Evolutionary conservation across 1,139 yeast genomes (phyloP), one percentile per base, ranked within the genome.

Genomic region (Pichia sp.): DNA sequence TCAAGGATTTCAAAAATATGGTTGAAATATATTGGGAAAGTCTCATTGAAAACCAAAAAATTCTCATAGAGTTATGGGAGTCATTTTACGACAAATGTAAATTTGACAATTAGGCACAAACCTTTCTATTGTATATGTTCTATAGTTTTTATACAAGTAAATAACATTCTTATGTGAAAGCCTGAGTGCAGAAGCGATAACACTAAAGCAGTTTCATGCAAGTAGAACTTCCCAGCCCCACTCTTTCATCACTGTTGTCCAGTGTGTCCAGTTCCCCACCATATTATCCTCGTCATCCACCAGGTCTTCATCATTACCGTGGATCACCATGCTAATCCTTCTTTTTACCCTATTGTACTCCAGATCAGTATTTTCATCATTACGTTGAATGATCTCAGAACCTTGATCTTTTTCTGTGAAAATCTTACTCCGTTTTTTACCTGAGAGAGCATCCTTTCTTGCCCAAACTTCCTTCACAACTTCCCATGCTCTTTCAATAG

Each of bases 11-110:
- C 69, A 79, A 96, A 63, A 87, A 88, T 63, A 80, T 91, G 57
- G 89, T 93, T 54, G 99, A 93, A 69, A 84, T 91, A 22, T 91
- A 83, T 62, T 78, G 95, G 64, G 99, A 95, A 68, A 82, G 95
- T 54, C 82, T 95, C 23, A 87, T 91, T 48, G 99, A 93, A 69
- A 79, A 93, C 18, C 99, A 93, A 67, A 95, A 93, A 71, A 97
- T 90, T 67, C 83, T 93, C 34, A 93, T 93, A 60, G 99, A 93
- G 69, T 70, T 88, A 31, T 93, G 97, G 95, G 98, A 93, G 70
- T 87, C 96, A 0, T 93, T 87, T 62, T 85, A 84, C 62, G 83
- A 80, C 57, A 66, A 65, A 48, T 68, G 71, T 52, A 61, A 64
- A n/a, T 66, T 69, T 55, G 63, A 63, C 36, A 18, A 9, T 18